These are phyloP conservation scores for Cyberlindnera maclurae DNA, from an alignment of 805 yeast genomes.

Conservation along the genomic window DNA sequence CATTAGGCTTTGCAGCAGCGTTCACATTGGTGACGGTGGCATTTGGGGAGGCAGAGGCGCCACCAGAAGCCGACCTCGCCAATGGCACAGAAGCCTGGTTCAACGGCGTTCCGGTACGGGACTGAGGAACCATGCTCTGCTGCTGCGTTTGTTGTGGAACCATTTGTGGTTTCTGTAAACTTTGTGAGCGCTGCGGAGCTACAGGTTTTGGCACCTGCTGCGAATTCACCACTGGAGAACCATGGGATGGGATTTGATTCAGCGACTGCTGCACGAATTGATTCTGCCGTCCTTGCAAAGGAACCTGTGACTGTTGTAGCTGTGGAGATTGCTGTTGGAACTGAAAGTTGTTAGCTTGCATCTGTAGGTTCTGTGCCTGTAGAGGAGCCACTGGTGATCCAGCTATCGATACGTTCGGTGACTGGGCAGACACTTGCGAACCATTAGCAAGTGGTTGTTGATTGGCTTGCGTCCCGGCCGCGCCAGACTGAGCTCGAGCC, in stretches of 20 bases:
- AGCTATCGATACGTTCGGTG: not conserved
- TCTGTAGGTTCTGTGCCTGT: not conserved
- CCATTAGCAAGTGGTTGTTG: not conserved
- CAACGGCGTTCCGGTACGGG: conserved; percentile 19
- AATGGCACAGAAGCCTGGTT: conserved; percentile 6
- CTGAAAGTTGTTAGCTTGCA: conserved; percentile 5
- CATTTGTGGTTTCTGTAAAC: conserved; percentile 18
- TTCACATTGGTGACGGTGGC: conserved; percentile 41
- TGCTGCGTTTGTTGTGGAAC: conserved; percentile 17
- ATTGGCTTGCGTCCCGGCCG: no score
- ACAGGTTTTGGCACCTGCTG: conserved; percentile 12
- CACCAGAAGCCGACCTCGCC: conserved; percentile 10
- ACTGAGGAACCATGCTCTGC: conserved; percentile 11
- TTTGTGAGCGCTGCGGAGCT: conserved; percentile 20
- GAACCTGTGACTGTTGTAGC: conserved; percentile 16
- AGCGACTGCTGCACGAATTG: conserved; percentile 13
- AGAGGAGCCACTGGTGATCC: not conserved
- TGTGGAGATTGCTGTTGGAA: conserved; percentile 21
- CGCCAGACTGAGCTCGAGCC: conserved; percentile 1
- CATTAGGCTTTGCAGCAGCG: conserved; percentile 39
- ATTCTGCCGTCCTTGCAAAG: conserved; percentile 10
- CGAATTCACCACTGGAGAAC: not conserved
- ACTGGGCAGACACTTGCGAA: not conserved
- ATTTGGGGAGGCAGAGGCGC: conserved; percentile 23
- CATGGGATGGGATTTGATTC: not conserved